Evolutionary conservation across 805 yeast species (phyloP).

Genomic region (Kazachstania africana): DNA sequence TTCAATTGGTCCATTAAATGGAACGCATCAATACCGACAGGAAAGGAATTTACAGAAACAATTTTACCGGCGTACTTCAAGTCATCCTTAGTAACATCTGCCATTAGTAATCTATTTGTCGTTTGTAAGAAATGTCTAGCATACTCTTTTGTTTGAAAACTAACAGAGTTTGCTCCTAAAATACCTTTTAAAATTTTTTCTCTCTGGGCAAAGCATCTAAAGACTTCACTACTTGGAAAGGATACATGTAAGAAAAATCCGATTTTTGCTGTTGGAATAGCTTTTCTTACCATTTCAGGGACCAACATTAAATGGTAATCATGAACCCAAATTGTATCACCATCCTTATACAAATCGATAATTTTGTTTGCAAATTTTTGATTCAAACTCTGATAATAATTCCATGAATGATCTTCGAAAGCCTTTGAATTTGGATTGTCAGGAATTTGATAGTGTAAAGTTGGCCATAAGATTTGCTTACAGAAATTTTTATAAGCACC

Average conservation of each 20-base stretch:
- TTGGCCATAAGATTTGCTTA: slow-evolving; percentile 94
- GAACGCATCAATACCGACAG: slow-evolving; percentile 71
- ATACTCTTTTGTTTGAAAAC: slow-evolving; percentile 88
- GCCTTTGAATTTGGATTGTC: slow-evolving; percentile 90
- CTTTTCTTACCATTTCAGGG: slow-evolving; percentile 69
- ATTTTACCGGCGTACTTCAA: slow-evolving; percentile 49
- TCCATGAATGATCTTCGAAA: slow-evolving; percentile 93
- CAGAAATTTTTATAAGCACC: slow-evolving; percentile 90
- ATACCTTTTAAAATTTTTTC: slow-evolving; percentile 65
- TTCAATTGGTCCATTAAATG: slow-evolving; percentile 37
- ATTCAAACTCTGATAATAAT: slow-evolving; percentile 63
- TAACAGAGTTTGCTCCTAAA: slow-evolving; percentile 77
- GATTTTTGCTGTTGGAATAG: slow-evolving; percentile 71
- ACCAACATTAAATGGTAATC: slow-evolving; percentile 86
- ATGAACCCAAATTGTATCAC: slow-evolving; percentile 83
- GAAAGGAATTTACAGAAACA: slow-evolving; percentile 44
- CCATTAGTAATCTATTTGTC: slow-evolving; percentile 68
- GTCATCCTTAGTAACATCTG: slow-evolving; percentile 56
- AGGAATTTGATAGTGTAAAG: slow-evolving; percentile 86
- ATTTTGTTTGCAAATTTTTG: slow-evolving; percentile 70
- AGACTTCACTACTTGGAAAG: slow-evolving; percentile 91
- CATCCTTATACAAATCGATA: slow-evolving; percentile 52
- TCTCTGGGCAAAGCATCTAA: slow-evolving; percentile 86
- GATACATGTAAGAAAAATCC: slow-evolving; percentile 90
- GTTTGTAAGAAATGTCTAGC: slow-evolving; percentile 91